phyloP scores from a whole-genome alignment of 2,329 filamentous ascomycete species.

The Capronia americana region DNA sequence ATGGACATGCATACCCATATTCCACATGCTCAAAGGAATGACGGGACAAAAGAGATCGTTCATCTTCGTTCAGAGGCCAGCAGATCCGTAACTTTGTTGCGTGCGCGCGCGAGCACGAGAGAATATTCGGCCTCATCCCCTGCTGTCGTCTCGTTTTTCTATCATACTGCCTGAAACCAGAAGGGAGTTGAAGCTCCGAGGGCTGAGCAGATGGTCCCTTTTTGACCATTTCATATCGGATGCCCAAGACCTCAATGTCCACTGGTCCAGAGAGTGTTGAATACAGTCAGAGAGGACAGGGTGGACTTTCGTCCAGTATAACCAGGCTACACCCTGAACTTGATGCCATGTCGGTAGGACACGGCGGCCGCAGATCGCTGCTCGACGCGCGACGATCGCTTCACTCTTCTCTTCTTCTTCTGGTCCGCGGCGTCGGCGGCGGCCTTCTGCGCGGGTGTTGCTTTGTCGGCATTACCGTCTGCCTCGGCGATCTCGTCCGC shows the following conservation, averaged over 20 bases:
- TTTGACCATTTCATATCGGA: background rate
- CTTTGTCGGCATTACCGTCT: background rate
- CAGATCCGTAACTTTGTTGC: too few relatives aligned
- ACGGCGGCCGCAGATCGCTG: constrained; percentile 14
- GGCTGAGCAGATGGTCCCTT: too few relatives aligned
- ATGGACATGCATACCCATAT: too few relatives aligned
- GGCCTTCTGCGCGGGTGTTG: constrained; percentile 6
- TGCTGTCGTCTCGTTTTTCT: background rate
- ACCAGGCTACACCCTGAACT: background rate
- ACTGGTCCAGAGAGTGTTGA: too few relatives aligned
- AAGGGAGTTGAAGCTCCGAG: too few relatives aligned
- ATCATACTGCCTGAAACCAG: background rate
- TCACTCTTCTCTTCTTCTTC: background rate
- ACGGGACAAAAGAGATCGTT: background rate
- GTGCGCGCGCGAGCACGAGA: too few relatives aligned
- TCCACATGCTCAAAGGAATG: too few relatives aligned
- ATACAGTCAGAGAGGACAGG: background rate
- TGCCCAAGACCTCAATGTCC: background rate
- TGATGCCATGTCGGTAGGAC: constrained; percentile 11
- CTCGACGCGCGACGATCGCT: constrained; percentile 13
- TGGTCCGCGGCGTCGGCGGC: constrained; percentile 17
- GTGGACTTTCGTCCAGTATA: background rate
- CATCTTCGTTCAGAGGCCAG: background rate
- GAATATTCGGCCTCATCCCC: background rate
- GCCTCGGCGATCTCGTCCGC: background rate